Conservation (phyloP, 2,329 filamentous ascomycete genomes). For the Daldinia sp. region DNA sequence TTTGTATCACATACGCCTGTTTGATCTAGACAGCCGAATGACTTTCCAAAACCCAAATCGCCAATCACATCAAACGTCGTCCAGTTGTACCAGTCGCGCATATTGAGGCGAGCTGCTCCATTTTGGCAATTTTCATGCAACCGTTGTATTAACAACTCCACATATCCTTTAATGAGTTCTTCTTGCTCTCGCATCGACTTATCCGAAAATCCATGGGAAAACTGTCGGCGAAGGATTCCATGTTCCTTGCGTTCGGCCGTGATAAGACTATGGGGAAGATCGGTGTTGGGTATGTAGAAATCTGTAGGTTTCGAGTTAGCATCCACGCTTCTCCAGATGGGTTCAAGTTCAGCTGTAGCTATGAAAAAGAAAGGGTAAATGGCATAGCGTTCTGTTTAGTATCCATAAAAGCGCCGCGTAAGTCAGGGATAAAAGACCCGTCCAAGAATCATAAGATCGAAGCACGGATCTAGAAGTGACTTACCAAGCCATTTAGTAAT, state of each 20-base stretch:
- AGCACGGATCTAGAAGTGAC: neutral
- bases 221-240: slow-evolving; percentile 35
- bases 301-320: slow-evolving; percentile 4
- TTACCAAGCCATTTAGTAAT: slow-evolving; percentile 44
- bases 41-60: slow-evolving; percentile 32
- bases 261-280: slow-evolving; percentile 45
- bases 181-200: slow-evolving; percentile 50
- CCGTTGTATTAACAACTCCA: slow-evolving; percentile 44
- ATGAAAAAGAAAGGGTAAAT: neutral
- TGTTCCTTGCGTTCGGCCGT: slow-evolving; percentile 48
- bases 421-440: neutral
- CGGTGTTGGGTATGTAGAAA: slow-evolving; percentile 42
- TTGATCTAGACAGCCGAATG: slow-evolving; percentile 31
- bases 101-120: slow-evolving; percentile 26
- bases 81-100: slow-evolving; percentile 37
- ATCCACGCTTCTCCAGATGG: neutral
- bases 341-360: neutral
- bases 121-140: slow-evolving; percentile 36
- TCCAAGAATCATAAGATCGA: neutral
- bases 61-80: slow-evolving; percentile 37
- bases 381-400: neutral
- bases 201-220: slow-evolving; percentile 49
- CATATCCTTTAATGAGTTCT: slow-evolving; percentile 47
- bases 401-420: neutral
- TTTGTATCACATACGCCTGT: slow-evolving; percentile 3